Percentiles rank a stretch among this genome's conserved stretches.
These are phyloP conservation scores for Cyberlindnera mycetangii DNA, from an alignment of 805 yeast species.

Conservation along the genomic window DNA sequence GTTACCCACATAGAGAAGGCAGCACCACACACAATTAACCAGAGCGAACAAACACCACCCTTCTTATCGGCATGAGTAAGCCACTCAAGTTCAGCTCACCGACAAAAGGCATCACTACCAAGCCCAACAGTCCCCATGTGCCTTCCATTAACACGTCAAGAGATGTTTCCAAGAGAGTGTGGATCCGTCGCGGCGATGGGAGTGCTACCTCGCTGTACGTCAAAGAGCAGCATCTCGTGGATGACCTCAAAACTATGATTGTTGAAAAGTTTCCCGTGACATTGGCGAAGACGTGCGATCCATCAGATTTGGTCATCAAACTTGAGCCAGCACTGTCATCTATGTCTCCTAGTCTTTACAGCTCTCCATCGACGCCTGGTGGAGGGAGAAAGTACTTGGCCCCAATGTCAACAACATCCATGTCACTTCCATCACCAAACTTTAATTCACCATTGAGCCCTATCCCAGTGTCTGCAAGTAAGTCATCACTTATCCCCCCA, in stretches of 20 bases:
- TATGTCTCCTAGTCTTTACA: constrained; percentile 8
- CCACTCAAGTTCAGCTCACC: constrained; percentile 18
- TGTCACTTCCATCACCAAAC: constrained; percentile 7
- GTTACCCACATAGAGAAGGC: background rate
- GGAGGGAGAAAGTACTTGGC: background rate
- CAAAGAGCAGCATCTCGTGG: constrained; percentile 63
- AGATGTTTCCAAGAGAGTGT: constrained; percentile 39
- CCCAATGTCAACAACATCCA: background rate
- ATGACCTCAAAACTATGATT: constrained; percentile 72
- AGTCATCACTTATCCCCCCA: constrained; percentile 16
- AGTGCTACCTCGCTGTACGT: constrained; percentile 71
- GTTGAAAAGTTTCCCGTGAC: constrained; percentile 66
- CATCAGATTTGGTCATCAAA: constrained; percentile 56
- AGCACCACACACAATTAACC: background rate
- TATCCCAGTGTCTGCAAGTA: constrained; percentile 24
- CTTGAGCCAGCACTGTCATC: constrained; percentile 16
- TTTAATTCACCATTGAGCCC: constrained; percentile 26
- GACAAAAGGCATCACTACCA: constrained; percentile 4
- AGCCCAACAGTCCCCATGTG: constrained; percentile 13
- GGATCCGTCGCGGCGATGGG: constrained; percentile 50
- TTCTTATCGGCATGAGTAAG: constrained; percentile 5
- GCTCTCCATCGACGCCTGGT: constrained; percentile 15
- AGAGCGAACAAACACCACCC: background rate
- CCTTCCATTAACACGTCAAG: constrained; percentile 16
- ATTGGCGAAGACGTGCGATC: constrained; percentile 57